Percentiles rank a stretch among this genome's conserved stretches.
These are phyloP conservation scores for Pittosporum tobira DNA, from an alignment of 129 eudicot genomes.

Conservation along the genomic window DNA sequence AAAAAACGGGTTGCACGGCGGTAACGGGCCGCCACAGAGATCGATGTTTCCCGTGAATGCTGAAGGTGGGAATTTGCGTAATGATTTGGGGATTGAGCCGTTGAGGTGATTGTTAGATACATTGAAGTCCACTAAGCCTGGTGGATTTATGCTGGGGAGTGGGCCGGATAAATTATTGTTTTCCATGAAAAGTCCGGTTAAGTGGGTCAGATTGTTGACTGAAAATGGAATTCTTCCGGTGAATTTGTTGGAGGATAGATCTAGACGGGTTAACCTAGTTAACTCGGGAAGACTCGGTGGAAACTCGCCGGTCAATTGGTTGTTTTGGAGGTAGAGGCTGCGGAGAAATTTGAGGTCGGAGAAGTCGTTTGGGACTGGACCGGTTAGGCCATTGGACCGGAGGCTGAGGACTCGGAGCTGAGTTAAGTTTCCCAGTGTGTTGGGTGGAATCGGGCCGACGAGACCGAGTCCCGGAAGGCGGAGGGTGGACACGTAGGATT, in stretches of 20 bases:
- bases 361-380: conserved; percentile 59
- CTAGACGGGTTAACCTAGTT: conserved; percentile 48
- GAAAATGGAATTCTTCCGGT: conserved; percentile 68
- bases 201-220: conserved; percentile 50
- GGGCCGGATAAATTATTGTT: conserved; percentile 49
- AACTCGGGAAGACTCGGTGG: conserved; percentile 43
- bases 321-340: conserved; percentile 49
- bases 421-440: conserved; percentile 45
- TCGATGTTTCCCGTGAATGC: conserved; percentile 65
- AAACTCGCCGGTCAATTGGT: conserved; percentile 55
- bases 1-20: conserved; percentile 56
- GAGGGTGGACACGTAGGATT: conserved; percentile 37
- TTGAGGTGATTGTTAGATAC: conserved; percentile 53
- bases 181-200: conserved; percentile 53
- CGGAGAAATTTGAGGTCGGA: conserved; percentile 44
- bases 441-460: conserved; percentile 59
- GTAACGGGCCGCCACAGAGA: conserved; percentile 77
- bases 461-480: conserved; percentile 77
- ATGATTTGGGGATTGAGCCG: conserved; percentile 59
- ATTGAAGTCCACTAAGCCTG: conserved; percentile 31
- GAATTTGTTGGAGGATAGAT: conserved; percentile 49
- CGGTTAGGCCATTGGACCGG: conserved; percentile 60
- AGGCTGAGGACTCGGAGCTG: conserved; percentile 68
- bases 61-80: conserved; percentile 41
- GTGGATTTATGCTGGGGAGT: conserved; percentile 50